These are phyloP conservation scores for Spinacia oleracea DNA, from an alignment of 179 eudicot species.

Conservation along the genomic window DNA sequence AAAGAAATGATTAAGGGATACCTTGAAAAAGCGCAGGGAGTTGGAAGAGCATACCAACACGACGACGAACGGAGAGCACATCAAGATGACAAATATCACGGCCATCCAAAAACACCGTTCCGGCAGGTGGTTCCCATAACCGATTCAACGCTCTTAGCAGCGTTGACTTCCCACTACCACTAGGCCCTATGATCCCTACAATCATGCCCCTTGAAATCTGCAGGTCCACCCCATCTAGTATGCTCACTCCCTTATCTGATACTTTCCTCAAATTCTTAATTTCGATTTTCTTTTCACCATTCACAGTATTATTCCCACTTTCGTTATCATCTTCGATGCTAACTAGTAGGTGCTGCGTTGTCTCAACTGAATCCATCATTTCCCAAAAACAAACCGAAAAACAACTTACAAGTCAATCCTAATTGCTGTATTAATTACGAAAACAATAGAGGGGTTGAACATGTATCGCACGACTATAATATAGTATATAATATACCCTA, in stretches of 20 bases:
- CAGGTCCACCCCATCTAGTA: slow-evolving; percentile 51
- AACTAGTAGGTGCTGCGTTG: slow-evolving; percentile 40
- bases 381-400: background rate
- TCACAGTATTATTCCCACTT: background rate
- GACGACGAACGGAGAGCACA: slow-evolving; percentile 70
- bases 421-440: background rate
- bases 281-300: slow-evolving; percentile 38
- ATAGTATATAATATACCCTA: too few species aligned
- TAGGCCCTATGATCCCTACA: slow-evolving; percentile 84
- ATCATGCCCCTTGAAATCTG: slow-evolving; percentile 70
- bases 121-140: slow-evolving; percentile 76
- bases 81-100: slow-evolving; percentile 60
- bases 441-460: too few species aligned
- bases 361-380: background rate
- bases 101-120: slow-evolving; percentile 69
- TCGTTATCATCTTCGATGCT: slow-evolving; percentile 22
- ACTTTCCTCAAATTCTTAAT: slow-evolving; percentile 42
- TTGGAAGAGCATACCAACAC: slow-evolving; percentile 91
- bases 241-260: slow-evolving; percentile 44
- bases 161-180: slow-evolving; percentile 92
- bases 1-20: slow-evolving; percentile 2
- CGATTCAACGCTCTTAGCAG: slow-evolving; percentile 71
- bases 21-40: slow-evolving; percentile 82
- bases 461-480: too few species aligned
- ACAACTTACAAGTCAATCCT: background rate